Conservation (phyloP, 208 protist species). For the Eutreptiella sp. region DNA sequence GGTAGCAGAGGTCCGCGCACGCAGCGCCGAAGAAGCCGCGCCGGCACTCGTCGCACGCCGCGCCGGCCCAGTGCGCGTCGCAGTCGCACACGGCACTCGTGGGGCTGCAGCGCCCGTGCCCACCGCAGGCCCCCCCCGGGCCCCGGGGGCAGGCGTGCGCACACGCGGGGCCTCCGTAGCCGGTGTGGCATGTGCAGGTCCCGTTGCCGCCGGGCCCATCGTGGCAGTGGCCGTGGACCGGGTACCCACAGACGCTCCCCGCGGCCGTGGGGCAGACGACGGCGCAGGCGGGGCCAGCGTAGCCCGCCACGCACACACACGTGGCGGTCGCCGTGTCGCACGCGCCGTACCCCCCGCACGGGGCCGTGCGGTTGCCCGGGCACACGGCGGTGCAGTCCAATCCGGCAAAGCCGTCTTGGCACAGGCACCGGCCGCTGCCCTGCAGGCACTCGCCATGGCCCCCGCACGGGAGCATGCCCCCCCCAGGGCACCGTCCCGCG, state of each 20-base stretch:
- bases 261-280: not conserved
- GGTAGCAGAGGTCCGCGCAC: not conserved
- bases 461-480: too few species aligned
- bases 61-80: conserved; percentile 2
- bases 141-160: too few species aligned
- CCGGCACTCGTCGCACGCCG: not conserved
- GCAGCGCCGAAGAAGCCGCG: not conserved
- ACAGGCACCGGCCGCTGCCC: too few species aligned
- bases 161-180: too few species aligned
- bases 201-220: too few species aligned
- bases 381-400: not conserved
- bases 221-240: too few species aligned
- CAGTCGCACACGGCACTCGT: not conserved
- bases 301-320: not conserved
- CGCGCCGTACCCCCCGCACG: not conserved
- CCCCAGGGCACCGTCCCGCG: too few species aligned
- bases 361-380: not conserved
- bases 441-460: too few species aligned
- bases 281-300: not conserved
- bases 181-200: too few species aligned
- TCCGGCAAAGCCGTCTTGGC: too few species aligned
- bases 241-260: too few species aligned
- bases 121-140: not conserved
- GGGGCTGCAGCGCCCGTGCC: not conserved
- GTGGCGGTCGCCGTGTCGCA: not conserved